Evolutionary conservation across 2,329 filamentous ascomycete genomes (phyloP), one percentile per base, ranked within the genome.

Genomic region (Neurospora crassa): DNA sequence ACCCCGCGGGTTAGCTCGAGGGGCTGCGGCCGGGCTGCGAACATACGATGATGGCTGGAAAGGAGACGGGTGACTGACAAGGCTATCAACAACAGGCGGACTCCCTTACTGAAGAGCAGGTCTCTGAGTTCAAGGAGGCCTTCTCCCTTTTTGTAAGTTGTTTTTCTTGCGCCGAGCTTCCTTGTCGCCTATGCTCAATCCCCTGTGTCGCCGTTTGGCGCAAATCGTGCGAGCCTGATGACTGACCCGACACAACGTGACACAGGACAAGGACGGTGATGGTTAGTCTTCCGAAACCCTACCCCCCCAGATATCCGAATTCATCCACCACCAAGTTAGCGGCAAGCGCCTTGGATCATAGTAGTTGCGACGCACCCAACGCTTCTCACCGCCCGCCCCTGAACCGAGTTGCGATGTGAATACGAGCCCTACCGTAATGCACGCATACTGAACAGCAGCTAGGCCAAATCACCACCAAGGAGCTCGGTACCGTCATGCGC

Each of bases 71-170:
- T 24, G 14, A 14, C 75, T 78, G 74, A 78, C 76, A 34, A 63
- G 24, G 47, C 29, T 43, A 68, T 12, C 67, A 40, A 59, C 68
- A 42, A 76, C 82, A 98, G 95, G 95, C 95, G 83, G 96, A 99
- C 83, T 95, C 95, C 83, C 91, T 99, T 81, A 98, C 96, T 79
- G 96, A 99, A 89, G 96, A 99, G 87, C 96, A 99, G 89, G 96
- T 99, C 83, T 98, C 96, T 82, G 96, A 99, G 87, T 99, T 98
- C 89, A 99, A 98, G 92, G 96, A 99, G 87, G 96, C 96, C 71
- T 99, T 99, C 87, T 99, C 96, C 83, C 93, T 99, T 77, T 99
- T 99, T 85, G 96, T 99, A 91, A 91, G 96, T 84, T 68, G 14
- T 11, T 68, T 68, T 68, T 45, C 24, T 59, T 59, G 47, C 47